Percentiles rank a stretch among this genome's conserved stretches.
Evolutionary conservation across 805 yeast genomes (phyloP).

Genomic region (Candida ovalis): DNA sequence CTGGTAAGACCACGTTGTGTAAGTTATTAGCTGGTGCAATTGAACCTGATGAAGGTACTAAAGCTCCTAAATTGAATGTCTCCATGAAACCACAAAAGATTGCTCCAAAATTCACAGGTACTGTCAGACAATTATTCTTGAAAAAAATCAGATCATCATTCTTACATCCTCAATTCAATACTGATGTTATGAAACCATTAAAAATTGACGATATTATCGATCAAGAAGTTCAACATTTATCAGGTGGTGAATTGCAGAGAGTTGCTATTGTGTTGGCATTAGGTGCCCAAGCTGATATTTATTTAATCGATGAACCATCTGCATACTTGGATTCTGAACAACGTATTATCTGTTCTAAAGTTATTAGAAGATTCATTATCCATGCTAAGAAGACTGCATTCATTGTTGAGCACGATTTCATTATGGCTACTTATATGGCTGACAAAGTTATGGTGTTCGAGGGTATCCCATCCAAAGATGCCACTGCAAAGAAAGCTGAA

Average conservation of each 20-base stretch:
- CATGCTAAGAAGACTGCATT: conserved; percentile 99
- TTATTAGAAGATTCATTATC: conserved; percentile 91
- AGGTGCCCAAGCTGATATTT: conserved; percentile 94
- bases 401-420: conserved; percentile 99
- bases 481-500: conserved; percentile 87
- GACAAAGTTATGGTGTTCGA: conserved; percentile 98
- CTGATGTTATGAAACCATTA: conserved; percentile 95
- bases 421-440: conserved; percentile 99
- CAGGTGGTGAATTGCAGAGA: conserved; percentile 99
- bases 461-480: conserved; percentile 85
- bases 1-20: conserved; percentile 98
- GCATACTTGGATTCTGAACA: conserved; percentile 99
- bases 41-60: conserved; percentile 75
- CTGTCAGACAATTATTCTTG: conserved; percentile 95
- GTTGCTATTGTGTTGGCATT: conserved; percentile 95
- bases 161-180: conserved; percentile 95
- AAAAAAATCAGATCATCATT: conserved; percentile 94
- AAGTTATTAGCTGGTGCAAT: conserved; percentile 90
- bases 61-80: conserved; percentile 84
- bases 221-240: conserved; percentile 94
- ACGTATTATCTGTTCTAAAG: conserved; percentile 98
- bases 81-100: conserved; percentile 99
- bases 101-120: conserved; percentile 98
- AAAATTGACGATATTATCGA: conserved; percentile 91
- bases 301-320: conserved; percentile 97